Base-by-base conservation (phyloP, 169 alveolate genomes). In the Eimeria brunetti region DNA sequence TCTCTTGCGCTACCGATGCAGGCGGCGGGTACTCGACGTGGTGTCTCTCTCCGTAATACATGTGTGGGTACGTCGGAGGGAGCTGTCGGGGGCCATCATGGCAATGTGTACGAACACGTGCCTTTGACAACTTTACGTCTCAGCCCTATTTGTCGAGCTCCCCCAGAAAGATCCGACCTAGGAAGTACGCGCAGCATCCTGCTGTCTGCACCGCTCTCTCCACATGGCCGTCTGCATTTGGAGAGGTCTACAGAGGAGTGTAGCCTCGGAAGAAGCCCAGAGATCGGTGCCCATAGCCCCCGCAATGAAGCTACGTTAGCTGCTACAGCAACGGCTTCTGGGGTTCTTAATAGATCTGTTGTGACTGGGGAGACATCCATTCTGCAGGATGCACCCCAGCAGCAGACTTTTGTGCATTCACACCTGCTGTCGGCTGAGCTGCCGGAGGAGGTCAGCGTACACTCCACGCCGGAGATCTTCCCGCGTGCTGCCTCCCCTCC, bases 61-160 rank as follows among this genome's bases (percentile, higher is more conserved):
- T 81, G 89, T 51, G 89, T 81, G 27, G 89, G 89, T 8, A 81
- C 89, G 3, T 51, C 89, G 16, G 89, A 81, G 53, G 71, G 89
- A 16, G 27, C 56, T 33, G 33, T 24, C 41, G 89, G 89, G 14
- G 71, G 89, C n/a, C 62, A 30, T 12, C 89, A 81, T n/a, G 89
- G 89, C 53, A 81, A 14, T 49, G 89, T 53, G 53, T 81, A 53
- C 71, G 89, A 81, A 30, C 89, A 81, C 71, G 89, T 81, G 41
- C 73, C 89, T 24, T 30, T 81, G 33, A 81, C 64, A 8, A 81
- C 89, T 51, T 53, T 81, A 27, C 89, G 58, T 49, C 89, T 81
- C 14, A 81, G 89, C 30, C 89, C 89, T 20, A 81, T 81, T 51
- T 81, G 16, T 18, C 89, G 89, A 22, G 64, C 89, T 5, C 56